These are phyloP conservation scores for Geotrichum siamense DNA, from an alignment of 1,139 yeast genomes.

Conservation along the genomic window DNA sequence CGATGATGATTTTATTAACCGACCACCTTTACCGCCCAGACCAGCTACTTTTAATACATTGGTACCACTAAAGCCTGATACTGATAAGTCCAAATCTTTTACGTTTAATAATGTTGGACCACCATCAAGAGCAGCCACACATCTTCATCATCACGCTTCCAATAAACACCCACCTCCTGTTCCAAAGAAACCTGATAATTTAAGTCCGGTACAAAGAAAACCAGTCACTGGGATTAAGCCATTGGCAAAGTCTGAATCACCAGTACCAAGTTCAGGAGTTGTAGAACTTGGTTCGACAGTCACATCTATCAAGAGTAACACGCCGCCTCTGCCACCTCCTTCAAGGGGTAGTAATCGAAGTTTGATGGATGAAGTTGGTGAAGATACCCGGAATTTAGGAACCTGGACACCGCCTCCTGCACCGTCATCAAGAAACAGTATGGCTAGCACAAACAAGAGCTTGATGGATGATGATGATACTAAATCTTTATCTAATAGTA, in stretches of 20 bases:
- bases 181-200: constrained; percentile 21
- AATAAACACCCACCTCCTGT: constrained; percentile 20
- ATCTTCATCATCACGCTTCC: background rate
- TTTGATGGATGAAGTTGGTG: constrained; percentile 12
- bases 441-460: constrained; percentile 9
- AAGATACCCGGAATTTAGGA: constrained; percentile 4
- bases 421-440: constrained; percentile 11
- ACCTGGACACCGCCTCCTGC: constrained; percentile 17
- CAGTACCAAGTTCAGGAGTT: constrained; percentile 9
- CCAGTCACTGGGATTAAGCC: constrained; percentile 10
- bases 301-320: background rate
- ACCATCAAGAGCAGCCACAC: background rate
- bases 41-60: constrained; percentile 8
- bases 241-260: background rate
- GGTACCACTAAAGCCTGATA: constrained; percentile 7
- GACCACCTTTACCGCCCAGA: constrained; percentile 19
- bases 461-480: constrained; percentile 16
- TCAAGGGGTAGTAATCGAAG: constrained; percentile 7
- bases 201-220: constrained; percentile 1
- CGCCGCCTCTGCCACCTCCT: constrained; percentile 16
- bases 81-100: background rate
- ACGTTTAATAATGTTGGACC: background rate
- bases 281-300: constrained; percentile 16
- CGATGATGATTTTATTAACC: constrained; percentile 27
- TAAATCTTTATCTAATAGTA: constrained; percentile 9